Percentiles rank a stretch among this genome's conserved stretches.
Evolutionary conservation across 106 monocot species (phyloP).

Genomic region (Apostasia shenzhenica): DNA sequence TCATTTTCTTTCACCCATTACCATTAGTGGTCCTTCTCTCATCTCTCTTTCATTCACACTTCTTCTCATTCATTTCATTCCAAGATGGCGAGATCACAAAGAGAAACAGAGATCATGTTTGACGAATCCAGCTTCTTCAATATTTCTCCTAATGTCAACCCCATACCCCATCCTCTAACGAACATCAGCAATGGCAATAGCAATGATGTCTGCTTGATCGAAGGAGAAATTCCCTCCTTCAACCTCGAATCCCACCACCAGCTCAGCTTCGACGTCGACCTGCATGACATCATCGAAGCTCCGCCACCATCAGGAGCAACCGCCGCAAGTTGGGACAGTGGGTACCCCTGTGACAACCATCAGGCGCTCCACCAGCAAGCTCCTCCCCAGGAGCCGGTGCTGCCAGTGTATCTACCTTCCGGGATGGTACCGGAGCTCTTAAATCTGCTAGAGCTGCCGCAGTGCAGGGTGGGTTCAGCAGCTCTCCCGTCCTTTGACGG

Average conservation of each 20-base stretch:
- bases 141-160: background rate
- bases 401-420: background rate
- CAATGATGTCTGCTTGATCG: background rate
- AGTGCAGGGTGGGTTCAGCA: background rate
- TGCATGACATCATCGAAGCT: background rate
- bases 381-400: background rate
- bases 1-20: background rate
- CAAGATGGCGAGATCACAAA: background rate
- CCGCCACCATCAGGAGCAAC: background rate
- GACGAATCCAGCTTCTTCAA: background rate
- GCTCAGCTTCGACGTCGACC: background rate
- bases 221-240: background rate
- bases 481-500: background rate
- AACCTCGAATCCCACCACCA: conserved; percentile 2
- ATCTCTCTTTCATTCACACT: background rate
- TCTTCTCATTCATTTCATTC: background rate
- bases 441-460: conserved; percentile 17
- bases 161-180: background rate
- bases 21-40: background rate
- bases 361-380: background rate
- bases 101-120: background rate
- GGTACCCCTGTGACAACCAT: background rate
- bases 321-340: background rate
- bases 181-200: conserved; percentile 3
- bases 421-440: conserved; percentile 16